Evolutionary conservation across 2,329 filamentous ascomycete genomes (phyloP).

Genomic region (Epichloe scottii): DNA sequence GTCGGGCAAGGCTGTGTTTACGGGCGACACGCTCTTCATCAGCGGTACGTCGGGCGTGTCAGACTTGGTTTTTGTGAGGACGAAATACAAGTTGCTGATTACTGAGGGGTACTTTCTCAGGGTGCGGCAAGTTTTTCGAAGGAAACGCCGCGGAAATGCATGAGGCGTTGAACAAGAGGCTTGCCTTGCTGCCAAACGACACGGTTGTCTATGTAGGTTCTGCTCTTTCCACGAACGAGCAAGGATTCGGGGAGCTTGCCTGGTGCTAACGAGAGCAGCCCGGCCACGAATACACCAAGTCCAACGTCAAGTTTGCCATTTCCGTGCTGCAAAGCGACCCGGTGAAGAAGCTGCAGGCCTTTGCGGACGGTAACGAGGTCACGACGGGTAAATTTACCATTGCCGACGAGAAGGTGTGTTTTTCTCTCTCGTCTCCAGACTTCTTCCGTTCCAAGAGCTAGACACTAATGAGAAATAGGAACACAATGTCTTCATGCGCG

Average conservation of each 20-base stretch:
- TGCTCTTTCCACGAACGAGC: neutral
- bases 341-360: slow-evolving; percentile 64
- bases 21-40: slow-evolving; percentile 92
- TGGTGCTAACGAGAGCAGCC: slow-evolving; percentile 39
- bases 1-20: slow-evolving; percentile 68
- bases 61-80: neutral
- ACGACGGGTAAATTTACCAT: slow-evolving; percentile 96
- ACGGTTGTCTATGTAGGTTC: slow-evolving; percentile 73
- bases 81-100: no score
- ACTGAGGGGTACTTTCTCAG: slow-evolving; percentile 26
- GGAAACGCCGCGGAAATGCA: slow-evolving; percentile 86
- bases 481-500: slow-evolving; percentile 95
- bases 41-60: slow-evolving; percentile 45
- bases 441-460: neutral
- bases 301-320: slow-evolving; percentile 79
- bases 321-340: slow-evolving; percentile 63
- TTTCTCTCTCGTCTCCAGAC: neutral
- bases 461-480: slow-evolving; percentile 34
- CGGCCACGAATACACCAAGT: slow-evolving; percentile 96
- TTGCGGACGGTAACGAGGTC: slow-evolving; percentile 67
- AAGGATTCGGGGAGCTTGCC: neutral
- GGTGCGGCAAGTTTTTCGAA: slow-evolving; percentile 94
- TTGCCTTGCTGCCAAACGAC: slow-evolving; percentile 72
- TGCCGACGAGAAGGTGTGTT: slow-evolving; percentile 77
- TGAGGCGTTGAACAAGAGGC: slow-evolving; percentile 74